A percentile compares a stretch with the other conserved stretches of the same genome.
phyloP scores from a whole-genome alignment of 2,329 filamentous ascomycete species.

The Colletotrichum higginsianum region DNA sequence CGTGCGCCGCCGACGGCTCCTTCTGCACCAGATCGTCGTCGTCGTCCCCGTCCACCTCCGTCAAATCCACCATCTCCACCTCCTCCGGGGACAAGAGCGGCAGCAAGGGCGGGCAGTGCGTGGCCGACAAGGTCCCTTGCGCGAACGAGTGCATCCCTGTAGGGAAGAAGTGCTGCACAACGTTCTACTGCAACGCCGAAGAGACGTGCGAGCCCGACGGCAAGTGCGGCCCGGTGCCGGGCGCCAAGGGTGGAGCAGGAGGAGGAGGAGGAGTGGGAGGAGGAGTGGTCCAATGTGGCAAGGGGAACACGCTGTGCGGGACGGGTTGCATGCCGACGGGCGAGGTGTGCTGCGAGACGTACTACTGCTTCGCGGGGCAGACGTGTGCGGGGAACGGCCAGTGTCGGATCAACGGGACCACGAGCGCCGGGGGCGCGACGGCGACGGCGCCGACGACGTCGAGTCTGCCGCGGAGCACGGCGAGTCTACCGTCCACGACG shows the following conservation, averaged over 20 bases:
- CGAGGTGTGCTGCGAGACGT: constrained; percentile 47
- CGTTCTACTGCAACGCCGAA: constrained; percentile 44
- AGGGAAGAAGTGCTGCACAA: constrained; percentile 47
- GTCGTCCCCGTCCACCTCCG: no score
- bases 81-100: constrained; percentile 39
- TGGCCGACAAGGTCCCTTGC: constrained; percentile 44
- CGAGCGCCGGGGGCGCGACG: constrained; percentile 5
- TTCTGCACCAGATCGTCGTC: constrained; percentile 41
- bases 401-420: constrained; percentile 11
- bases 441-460: constrained; percentile 4
- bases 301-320: constrained; percentile 44
- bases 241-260: constrained; percentile 3
- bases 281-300: neutral
- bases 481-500: neutral
- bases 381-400: constrained; percentile 26
- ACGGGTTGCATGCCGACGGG: constrained; percentile 49
- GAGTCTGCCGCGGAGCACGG: neutral
- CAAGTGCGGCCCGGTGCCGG: constrained; percentile 19
- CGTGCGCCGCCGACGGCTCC: constrained; percentile 45
- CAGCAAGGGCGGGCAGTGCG: constrained; percentile 41
- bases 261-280: neutral
- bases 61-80: no score
- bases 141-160: constrained; percentile 48
- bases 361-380: constrained; percentile 43
- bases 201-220: constrained; percentile 33